A percentile compares a stretch with the other conserved stretches of the same genome.
These are phyloP conservation scores for Colletotrichum euphorbiae DNA, from an alignment of 2,329 filamentous ascomycete species.

Conservation along the genomic window DNA sequence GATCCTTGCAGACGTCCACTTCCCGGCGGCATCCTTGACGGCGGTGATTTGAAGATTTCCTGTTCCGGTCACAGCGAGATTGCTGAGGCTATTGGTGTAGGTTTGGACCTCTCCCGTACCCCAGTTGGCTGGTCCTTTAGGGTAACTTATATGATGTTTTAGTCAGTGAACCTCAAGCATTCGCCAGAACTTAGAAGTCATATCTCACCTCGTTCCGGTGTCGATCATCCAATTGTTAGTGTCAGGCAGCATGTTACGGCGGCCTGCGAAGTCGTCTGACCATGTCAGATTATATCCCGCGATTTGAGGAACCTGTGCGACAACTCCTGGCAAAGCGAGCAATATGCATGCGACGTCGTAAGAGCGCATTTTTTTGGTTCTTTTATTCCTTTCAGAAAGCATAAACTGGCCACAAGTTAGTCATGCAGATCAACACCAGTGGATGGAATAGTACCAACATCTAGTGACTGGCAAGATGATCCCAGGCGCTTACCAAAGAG, in stretches of 20 bases:
- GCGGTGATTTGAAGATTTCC: constrained; percentile 60
- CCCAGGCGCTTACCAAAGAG: too few species aligned
- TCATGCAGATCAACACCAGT: too few species aligned
- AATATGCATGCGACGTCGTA: not conserved
- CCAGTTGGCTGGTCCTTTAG: constrained; percentile 58
- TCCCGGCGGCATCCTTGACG: constrained; percentile 47
- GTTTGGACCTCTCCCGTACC: constrained; percentile 60
- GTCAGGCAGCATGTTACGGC: constrained; percentile 49
- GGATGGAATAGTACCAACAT: too few species aligned
- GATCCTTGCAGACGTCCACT: constrained; percentile 59
- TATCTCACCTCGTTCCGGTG: constrained; percentile 47
- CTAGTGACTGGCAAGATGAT: too few species aligned
- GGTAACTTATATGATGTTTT: constrained; percentile 47
- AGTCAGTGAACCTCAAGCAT: not conserved
- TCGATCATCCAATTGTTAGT: constrained; percentile 58
- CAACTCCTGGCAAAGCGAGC: not conserved
- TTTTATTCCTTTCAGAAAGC: not conserved
- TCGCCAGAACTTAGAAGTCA: too few species aligned
- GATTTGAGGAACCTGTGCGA: constrained; percentile 32
- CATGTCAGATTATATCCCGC: constrained; percentile 53
- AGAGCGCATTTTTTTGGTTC: not conserved
- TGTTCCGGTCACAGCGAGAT: constrained; percentile 62
- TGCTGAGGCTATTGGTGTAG: constrained; percentile 55
- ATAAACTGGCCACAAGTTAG: too few species aligned
- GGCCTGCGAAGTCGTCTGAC: constrained; percentile 57